phyloP scores from a whole-genome alignment of 495 filamentous ascomycete genomes.

The Daldinia childiae region DNA sequence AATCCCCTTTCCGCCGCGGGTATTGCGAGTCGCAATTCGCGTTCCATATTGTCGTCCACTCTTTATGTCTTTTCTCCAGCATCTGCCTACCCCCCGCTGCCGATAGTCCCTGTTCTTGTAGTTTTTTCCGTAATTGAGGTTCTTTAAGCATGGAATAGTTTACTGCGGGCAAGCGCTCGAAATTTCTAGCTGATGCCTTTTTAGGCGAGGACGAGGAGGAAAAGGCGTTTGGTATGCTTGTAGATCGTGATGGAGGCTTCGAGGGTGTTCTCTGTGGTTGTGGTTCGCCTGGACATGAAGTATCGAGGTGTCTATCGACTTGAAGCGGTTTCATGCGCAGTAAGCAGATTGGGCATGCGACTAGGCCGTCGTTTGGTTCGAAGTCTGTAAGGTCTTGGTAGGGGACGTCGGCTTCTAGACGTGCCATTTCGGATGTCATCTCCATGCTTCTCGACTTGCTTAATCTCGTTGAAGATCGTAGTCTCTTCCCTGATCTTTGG shows the following conservation, averaged over 20 bases:
- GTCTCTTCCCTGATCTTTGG: conserved; percentile 52
- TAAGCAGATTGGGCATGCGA: conserved; percentile 82
- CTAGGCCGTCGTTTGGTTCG: conserved; percentile 74
- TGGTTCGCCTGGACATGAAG: conserved; percentile 55
- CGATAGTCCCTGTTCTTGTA: conserved; percentile 84
- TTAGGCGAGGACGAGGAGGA: conserved; percentile 18
- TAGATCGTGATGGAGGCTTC: conserved; percentile 43
- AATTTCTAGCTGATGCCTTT: conserved; percentile 29
- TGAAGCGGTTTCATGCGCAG: conserved; percentile 76
- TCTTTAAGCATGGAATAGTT: conserved; percentile 87
- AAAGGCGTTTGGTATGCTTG: conserved; percentile 31
- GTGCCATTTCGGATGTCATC: conserved; percentile 48
- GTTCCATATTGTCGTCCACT: conserved; percentile 97
- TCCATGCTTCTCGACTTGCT: conserved; percentile 53
- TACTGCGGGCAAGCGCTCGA: conserved; percentile 73
- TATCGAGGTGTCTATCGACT: conserved; percentile 85
- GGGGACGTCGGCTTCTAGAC: conserved; percentile 46
- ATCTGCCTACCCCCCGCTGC: conserved; percentile 69
- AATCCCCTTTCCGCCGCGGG: conserved; percentile 73
- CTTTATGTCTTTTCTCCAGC: conserved; percentile 81
- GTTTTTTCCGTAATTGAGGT: conserved; percentile 75
- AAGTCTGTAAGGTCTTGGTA: conserved; percentile 45
- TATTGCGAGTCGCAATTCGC: conserved; percentile 87
- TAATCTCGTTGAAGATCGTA: conserved; percentile 56
- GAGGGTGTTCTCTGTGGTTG: conserved; percentile 40